phyloP scores from a whole-genome alignment of 2,329 filamentous ascomycete genomes.

The Pseudogymnoascus sp. region DNA sequence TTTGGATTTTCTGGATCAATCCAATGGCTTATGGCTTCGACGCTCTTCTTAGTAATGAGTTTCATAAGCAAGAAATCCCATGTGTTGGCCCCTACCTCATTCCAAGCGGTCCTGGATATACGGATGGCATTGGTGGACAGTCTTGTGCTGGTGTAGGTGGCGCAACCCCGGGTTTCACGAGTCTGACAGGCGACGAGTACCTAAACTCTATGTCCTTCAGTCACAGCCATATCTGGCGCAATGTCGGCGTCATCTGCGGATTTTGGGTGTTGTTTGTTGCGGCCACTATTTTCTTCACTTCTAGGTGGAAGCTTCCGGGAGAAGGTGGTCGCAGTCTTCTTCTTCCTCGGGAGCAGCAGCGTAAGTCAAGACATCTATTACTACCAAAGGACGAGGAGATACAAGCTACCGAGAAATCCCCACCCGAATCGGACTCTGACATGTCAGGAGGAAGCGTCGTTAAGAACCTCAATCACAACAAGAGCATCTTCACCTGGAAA shows the following conservation, averaged over 20 bases:
- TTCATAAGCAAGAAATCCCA: constrained; percentile 47
- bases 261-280: constrained; percentile 53
- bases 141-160: constrained; percentile 52
- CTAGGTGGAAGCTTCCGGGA: not conserved
- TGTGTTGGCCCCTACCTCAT: constrained; percentile 43
- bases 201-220: constrained; percentile 45
- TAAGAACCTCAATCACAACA: constrained; percentile 48
- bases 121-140: constrained; percentile 27
- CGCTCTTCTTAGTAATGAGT: constrained; percentile 61
- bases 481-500: constrained; percentile 66
- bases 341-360: not conserved
- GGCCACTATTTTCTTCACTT: constrained; percentile 39
- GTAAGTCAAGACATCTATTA: not conserved
- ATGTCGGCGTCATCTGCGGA: constrained; percentile 53
- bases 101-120: constrained; percentile 39
- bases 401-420: constrained; percentile 16
- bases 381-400: constrained; percentile 6
- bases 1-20: constrained; percentile 56
- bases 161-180: constrained; percentile 26
- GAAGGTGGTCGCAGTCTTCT: not conserved
- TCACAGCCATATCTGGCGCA: constrained; percentile 46
- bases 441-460: constrained; percentile 20
- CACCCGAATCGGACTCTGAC: constrained; percentile 14
- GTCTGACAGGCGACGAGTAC: constrained; percentile 32
- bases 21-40: constrained; percentile 64